Evolutionary conservation across 2,329 filamentous ascomycete genomes (phyloP).

Genomic region (Aspergillus candidus): DNA sequence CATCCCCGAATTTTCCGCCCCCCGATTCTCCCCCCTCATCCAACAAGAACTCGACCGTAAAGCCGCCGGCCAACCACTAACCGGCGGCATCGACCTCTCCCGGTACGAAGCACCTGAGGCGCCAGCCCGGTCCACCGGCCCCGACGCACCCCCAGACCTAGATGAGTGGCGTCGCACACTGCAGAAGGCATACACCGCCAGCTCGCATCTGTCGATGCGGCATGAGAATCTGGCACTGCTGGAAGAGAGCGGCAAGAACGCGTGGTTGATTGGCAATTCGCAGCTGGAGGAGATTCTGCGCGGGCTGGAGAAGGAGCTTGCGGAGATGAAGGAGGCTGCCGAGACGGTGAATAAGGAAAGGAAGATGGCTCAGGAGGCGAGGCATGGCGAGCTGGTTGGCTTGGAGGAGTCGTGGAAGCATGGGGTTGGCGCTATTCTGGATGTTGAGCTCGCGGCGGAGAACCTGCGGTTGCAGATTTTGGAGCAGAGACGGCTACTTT

Average conservation of each 20-base stretch:
- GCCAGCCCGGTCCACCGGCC: conserved; percentile 37
- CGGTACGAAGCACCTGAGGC: conserved; percentile 77
- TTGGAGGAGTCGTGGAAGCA: conserved; percentile 74
- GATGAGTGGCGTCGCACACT: conserved; percentile 48
- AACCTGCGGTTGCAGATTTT: conserved; percentile 61
- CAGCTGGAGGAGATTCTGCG: conserved; percentile 68
- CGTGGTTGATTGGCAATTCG: conserved; percentile 82
- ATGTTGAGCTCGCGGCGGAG: conserved; percentile 81
- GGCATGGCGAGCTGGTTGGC: conserved; percentile 63
- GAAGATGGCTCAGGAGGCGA: conserved; percentile 63
- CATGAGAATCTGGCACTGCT: conserved; percentile 64
- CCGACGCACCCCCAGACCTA: conserved; percentile 29
- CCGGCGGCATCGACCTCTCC: conserved; percentile 62
- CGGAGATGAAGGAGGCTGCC: conserved; percentile 58
- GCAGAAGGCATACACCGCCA: conserved; percentile 52
- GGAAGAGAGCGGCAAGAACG: conserved; percentile 76
- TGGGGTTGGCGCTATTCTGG: conserved; percentile 71
- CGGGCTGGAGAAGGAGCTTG: conserved; percentile 67
- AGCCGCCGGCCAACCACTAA: conserved; percentile 52
- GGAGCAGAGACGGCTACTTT: conserved; percentile 48
- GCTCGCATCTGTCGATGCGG: conserved; percentile 52
- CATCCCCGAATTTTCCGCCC: conserved; percentile 48
- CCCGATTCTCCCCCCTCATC: conserved; percentile 61
- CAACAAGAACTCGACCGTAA: conserved; percentile 63
- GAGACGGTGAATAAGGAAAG: conserved; percentile 68